These are phyloP conservation scores for Monosporascus sp. DNA, from an alignment of 2,329 filamentous ascomycete species.

Conservation along the genomic window DNA sequence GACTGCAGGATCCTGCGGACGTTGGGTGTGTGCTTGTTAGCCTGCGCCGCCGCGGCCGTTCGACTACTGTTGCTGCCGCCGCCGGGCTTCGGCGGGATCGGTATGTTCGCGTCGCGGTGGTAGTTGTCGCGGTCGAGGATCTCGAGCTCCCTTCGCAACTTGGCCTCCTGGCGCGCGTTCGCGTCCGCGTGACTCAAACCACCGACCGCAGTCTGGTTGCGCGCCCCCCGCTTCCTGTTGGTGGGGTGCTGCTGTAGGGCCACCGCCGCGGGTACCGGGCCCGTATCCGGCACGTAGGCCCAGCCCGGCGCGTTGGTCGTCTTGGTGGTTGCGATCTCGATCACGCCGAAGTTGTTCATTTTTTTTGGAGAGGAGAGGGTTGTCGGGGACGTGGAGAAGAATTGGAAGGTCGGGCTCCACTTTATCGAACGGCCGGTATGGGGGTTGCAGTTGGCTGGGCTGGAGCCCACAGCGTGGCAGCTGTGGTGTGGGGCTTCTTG, in stretches of 20 bases:
- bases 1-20: constrained; percentile 74
- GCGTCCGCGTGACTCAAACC: constrained; percentile 56
- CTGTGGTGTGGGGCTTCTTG: too few relatives aligned
- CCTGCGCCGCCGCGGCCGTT: constrained; percentile 28
- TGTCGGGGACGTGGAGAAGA: too few relatives aligned
- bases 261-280: constrained; percentile 45
- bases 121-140: constrained; percentile 73
- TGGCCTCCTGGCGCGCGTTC: constrained; percentile 75
- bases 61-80: constrained; percentile 28
- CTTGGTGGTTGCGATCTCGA: constrained; percentile 70
- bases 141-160: constrained; percentile 74
- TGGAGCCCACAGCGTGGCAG: too few relatives aligned
- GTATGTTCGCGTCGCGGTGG: constrained; percentile 64
- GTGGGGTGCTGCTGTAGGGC: constrained; percentile 32
- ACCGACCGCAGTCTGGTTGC: constrained; percentile 43
- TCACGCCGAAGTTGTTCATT: constrained; percentile 70
- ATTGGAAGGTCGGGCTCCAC: too few relatives aligned
- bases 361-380: background rate
- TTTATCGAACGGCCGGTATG: too few relatives aligned
- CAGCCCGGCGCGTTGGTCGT: constrained; percentile 75
- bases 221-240: constrained; percentile 67
- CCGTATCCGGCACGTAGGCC: constrained; percentile 82
- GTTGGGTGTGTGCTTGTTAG: constrained; percentile 57
- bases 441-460: too few relatives aligned
- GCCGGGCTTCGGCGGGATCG: constrained; percentile 54